These are phyloP conservation scores for Phytopythium vexans DNA, from an alignment of 352 stramenopile species.

Conservation along the genomic window DNA sequence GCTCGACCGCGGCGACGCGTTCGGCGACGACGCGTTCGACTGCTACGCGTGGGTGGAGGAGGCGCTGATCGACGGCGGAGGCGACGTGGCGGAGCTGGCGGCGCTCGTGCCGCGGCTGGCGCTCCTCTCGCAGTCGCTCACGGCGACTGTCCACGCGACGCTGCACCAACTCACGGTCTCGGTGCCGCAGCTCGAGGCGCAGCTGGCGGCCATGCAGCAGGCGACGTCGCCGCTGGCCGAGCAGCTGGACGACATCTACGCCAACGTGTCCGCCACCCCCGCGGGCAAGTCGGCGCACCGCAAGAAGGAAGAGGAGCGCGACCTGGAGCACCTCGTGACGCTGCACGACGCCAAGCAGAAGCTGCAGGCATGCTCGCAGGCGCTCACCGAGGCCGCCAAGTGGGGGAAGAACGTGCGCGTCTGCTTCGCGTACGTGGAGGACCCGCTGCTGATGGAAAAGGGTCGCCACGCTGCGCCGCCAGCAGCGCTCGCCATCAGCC, in stretches of 20 bases:
- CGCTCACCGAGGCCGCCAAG: conserved; percentile 61
- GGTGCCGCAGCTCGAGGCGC: conserved; percentile 46
- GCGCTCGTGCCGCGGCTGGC: conserved; percentile 53
- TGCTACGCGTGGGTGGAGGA: conserved; percentile 73
- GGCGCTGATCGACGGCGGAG: conserved; percentile 34
- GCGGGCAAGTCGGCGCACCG: conserved; percentile 2
- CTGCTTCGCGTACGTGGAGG: conserved; percentile 45
- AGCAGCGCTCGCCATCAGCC: too few relatives aligned
- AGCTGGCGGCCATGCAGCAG: conserved; percentile 45
- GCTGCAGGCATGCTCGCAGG: conserved; percentile 57
- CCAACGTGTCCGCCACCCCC: conserved; percentile 12
- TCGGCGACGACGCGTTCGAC: conserved; percentile 49
- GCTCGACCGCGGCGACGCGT: conserved; percentile 29
- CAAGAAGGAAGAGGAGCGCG: conserved; percentile 15
- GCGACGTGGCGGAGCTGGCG: conserved; percentile 24
- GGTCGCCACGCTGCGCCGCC: conserved; percentile 1
- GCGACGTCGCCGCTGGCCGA: conserved; percentile 32
- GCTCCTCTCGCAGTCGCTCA: conserved; percentile 59
- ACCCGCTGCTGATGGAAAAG: conserved; percentile 20
- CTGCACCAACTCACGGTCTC: conserved; percentile 59
- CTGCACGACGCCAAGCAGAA: conserved; percentile 70
- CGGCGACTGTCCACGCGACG: conserved; percentile 46
- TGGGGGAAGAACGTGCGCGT: conserved; percentile 65
- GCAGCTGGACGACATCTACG: conserved; percentile 40
- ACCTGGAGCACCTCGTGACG: conserved; percentile 52